Evolutionary conservation across 768 basidiomycete genomes (phyloP), one percentile per base, ranked within the genome.

Genomic region (Calocera cornea): DNA sequence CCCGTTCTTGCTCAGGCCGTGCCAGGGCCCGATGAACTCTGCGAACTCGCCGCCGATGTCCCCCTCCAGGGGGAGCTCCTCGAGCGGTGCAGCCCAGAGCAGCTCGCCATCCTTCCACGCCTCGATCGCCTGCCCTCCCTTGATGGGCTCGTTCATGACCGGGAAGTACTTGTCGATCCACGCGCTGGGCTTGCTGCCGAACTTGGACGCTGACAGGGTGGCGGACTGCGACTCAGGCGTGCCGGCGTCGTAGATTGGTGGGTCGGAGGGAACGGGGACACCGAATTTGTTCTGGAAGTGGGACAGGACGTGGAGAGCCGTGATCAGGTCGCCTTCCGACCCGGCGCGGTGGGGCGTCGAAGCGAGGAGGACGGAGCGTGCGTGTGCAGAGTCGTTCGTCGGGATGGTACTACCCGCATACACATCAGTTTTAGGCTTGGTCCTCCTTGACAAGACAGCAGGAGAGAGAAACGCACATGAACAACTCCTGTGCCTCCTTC

Each of bases 81-180:
- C 80, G 1, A 97, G 78, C 70, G 88, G 83, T 22, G 92, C 92
- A 44, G 78, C 79, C 88, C 90, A 90, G 3, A 81, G 74, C 16
- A 80, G 73, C 22, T 76, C 73, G 1, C 86, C 86, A 41, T 84
- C 79, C 16, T 80, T 33, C 54, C 54, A 60, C 31, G 31, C 80
- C 24, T 79, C 83, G 49, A 90, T 76, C 24, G 94, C 84, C 63
- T 87, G 76, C 68, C 82, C 83, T 64, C 86, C 83, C 65, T 87
- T 83, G 7, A 87, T 79, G 1, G 90, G 86, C 0, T 84, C 88
- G 76, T 95, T 92, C 79, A 95, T 78, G 44, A 93, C 80, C 1
- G 95, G 93, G 76, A 89, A 95, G 76, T 98, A 97, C 40, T 83
- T 82, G 71, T 92, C 90, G 68, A 92, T 85, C 91, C 91, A 93